phyloP scores from a whole-genome alignment of 2,329 filamentous ascomycete genomes.

The Cladosporium cucumerinum region DNA sequence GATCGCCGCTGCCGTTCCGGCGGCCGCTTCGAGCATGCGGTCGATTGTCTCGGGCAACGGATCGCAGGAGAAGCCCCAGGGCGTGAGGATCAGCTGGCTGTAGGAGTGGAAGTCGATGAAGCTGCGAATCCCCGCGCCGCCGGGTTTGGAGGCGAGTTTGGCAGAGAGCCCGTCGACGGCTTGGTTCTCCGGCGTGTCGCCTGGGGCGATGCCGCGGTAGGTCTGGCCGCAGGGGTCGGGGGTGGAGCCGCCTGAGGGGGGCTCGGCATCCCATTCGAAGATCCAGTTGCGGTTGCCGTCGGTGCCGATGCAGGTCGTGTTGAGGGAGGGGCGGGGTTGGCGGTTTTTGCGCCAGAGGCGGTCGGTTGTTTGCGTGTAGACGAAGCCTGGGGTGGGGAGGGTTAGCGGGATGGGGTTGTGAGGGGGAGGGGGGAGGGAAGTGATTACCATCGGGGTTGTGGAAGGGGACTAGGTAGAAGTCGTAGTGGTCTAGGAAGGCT shows the following conservation, averaged over 20 bases:
- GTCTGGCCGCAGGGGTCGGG: conserved; percentile 49
- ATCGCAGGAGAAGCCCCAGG: conserved; percentile 59
- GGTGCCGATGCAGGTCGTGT: conserved; percentile 43
- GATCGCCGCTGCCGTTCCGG: conserved; percentile 52
- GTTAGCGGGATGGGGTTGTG: conserved; percentile 8
- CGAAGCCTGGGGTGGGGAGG: conserved; percentile 44
- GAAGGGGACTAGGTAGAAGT: conserved; percentile 63
- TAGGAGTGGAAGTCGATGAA: conserved; percentile 67
- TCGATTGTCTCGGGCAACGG: conserved; percentile 44
- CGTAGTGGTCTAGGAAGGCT: conserved; percentile 57
- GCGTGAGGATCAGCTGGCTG: conserved; percentile 57
- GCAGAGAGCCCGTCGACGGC: conserved; percentile 48
- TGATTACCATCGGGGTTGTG: conserved; percentile 55
- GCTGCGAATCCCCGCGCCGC: conserved; percentile 49
- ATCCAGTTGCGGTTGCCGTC: conserved; percentile 61
- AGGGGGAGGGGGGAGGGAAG: conserved; percentile 19
- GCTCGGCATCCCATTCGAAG: conserved; percentile 46
- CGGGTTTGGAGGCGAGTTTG: conserved; percentile 34
- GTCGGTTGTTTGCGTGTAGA: conserved; percentile 55
- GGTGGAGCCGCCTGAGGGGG: conserved; percentile 46
- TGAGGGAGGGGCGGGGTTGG: conserved; percentile 37
- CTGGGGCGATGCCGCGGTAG: conserved; percentile 39
- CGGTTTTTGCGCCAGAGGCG: conserved; percentile 63
- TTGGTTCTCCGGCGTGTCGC: conserved; percentile 52
- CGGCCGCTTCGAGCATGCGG: conserved; percentile 50